Conservation (phyloP, 2,329 filamentous ascomycete species). For the Drechslerella dactyloides region DNA sequence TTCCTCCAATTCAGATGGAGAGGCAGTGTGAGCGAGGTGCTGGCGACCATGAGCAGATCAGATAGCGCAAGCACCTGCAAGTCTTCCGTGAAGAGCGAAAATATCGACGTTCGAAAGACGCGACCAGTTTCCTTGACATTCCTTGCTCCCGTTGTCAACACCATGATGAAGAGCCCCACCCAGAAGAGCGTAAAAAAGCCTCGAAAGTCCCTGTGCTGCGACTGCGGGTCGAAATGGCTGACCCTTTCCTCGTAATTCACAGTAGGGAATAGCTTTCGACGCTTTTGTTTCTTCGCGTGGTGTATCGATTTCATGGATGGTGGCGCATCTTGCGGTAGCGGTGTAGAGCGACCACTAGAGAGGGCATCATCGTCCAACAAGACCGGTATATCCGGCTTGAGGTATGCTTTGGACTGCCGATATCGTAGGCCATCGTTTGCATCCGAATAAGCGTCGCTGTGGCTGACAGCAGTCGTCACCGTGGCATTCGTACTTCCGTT, state of each 20-base stretch:
- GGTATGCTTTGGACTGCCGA: constrained; percentile 27
- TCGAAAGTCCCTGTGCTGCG: constrained; percentile 90
- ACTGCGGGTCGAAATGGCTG: constrained; percentile 91
- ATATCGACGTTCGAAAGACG: constrained; percentile 83
- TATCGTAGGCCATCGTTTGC: constrained; percentile 18
- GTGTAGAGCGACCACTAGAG: constrained; percentile 68
- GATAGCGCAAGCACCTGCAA: constrained; percentile 83
- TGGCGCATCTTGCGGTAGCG: constrained; percentile 86
- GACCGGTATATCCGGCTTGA: constrained; percentile 32
- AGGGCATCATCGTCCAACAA: constrained; percentile 41
- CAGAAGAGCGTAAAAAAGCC: constrained; percentile 99
- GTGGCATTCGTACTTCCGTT: constrained; percentile 29
- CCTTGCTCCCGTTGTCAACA: constrained; percentile 87
- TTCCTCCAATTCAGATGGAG: constrained; percentile 69
- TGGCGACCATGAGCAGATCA: constrained; percentile 83
- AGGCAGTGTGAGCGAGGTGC: constrained; percentile 73
- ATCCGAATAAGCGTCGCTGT: constrained; percentile 17
- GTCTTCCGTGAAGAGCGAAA: constrained; percentile 85
- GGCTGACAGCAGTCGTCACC: constrained; percentile 19
- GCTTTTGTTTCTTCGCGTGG: constrained; percentile 80
- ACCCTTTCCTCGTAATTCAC: constrained; percentile 89
- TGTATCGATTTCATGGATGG: constrained; percentile 87
- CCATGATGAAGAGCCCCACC: constrained; percentile 96
- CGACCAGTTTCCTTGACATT: constrained; percentile 94
- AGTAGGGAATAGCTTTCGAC: constrained; percentile 85